A percentile compares a stretch with the other conserved stretches of the same genome.
Evolutionary conservation across 2,329 filamentous ascomycete species (phyloP).

Genomic region (Beauveria medogensis): DNA sequence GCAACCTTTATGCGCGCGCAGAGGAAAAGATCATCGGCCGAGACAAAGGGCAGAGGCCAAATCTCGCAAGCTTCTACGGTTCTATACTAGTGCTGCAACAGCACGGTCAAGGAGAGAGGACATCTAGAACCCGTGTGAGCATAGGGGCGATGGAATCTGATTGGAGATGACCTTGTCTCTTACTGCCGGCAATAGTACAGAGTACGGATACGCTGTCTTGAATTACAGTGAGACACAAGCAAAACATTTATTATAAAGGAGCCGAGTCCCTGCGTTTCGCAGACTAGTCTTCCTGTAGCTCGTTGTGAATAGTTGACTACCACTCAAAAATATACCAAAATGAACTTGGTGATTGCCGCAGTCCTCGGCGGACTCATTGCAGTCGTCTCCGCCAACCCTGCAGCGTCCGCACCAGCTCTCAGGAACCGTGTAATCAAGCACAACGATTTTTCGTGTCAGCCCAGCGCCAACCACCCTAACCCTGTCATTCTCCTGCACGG

Average conservation of each 20-base stretch:
- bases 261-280: not conserved
- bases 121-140: too few relatives aligned
- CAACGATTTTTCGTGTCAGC: constrained; percentile 16
- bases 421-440: not conserved
- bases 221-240: not conserved
- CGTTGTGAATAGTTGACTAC: too few relatives aligned
- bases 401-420: not conserved
- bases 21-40: too few relatives aligned
- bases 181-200: too few relatives aligned
- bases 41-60: too few relatives aligned
- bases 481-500: constrained; percentile 18
- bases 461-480: constrained; percentile 12
- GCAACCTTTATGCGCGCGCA: too few relatives aligned
- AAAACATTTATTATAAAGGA: not conserved
- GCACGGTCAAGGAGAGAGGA: too few relatives aligned
- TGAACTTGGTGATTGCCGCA: not conserved
- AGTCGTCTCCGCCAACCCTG: not conserved
- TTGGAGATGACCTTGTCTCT: too few relatives aligned
- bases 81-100: not conserved
- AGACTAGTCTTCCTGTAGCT: too few relatives aligned
- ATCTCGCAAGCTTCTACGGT: not conserved
- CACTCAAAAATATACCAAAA: not conserved
- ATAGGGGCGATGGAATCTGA: too few relatives aligned
- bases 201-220: too few relatives aligned
- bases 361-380: not conserved